A percentile compares a stretch with the other conserved stretches of the same genome.
These are phyloP conservation scores for Tulasnella sp. DNA, from an alignment of 768 basidiomycete genomes.

Conservation along the genomic window DNA sequence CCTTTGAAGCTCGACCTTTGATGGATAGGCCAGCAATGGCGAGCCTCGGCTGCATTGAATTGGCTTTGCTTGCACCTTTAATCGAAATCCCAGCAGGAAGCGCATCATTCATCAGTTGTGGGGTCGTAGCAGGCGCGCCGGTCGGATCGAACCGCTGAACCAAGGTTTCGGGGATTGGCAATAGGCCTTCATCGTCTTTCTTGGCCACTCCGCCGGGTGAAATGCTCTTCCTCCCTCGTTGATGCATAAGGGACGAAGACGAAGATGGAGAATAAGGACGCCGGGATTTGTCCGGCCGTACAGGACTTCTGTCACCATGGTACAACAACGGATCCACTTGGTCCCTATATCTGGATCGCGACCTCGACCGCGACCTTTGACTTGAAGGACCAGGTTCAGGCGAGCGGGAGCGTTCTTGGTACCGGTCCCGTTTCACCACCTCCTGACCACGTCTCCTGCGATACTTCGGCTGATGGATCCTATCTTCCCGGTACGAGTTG, in stretches of 20 bases:
- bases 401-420: no score
- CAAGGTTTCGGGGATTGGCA: neutral
- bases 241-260: neutral
- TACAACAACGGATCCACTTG: neutral
- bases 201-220: neutral
- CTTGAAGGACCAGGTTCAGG: neutral
- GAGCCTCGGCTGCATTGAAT: neutral
- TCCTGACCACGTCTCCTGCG: neutral
- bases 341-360: neutral
- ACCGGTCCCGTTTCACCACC: neutral
- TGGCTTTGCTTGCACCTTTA: neutral
- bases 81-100: neutral
- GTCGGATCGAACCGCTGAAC: neutral
- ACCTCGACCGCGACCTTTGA: neutral
- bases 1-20: constrained; percentile 6
- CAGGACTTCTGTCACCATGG: no score
- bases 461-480: neutral
- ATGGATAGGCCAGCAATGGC: neutral
- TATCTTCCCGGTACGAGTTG: no score
- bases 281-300: no score
- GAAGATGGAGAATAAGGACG: neutral
- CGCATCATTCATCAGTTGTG: neutral
- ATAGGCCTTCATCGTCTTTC: neutral
- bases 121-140: neutral
- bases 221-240: neutral